These are phyloP conservation scores for Caloboletus firmus DNA, from an alignment of 1,284 basidiomycete genomes.

Conservation along the genomic window DNA sequence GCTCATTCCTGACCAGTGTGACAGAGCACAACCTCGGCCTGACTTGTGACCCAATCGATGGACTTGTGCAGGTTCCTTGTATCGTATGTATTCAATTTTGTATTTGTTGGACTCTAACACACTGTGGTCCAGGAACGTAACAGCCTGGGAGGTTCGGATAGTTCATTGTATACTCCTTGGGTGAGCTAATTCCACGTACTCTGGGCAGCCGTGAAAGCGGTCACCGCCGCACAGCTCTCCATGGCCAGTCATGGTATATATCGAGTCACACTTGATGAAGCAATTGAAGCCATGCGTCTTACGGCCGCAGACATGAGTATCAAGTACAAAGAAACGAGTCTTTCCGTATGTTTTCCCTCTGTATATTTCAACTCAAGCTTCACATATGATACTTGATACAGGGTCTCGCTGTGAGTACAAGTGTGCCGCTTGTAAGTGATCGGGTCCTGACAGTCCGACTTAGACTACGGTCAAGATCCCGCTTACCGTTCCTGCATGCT, in stretches of 20 bases:
- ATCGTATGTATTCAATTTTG: constrained; percentile 57
- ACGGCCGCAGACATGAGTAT: constrained; percentile 88
- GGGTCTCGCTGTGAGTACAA: constrained; percentile 61
- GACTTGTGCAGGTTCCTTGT: constrained; percentile 92
- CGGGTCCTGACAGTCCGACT: constrained; percentile 14
- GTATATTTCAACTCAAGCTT: constrained; percentile 5
- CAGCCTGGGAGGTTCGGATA: constrained; percentile 70
- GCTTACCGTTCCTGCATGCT: constrained; percentile 71
- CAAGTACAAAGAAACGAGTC: constrained; percentile 91
- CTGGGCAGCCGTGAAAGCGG: constrained; percentile 74
- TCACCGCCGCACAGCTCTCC: constrained; percentile 91
- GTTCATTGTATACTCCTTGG: background rate
- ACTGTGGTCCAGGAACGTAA: constrained; percentile 65
- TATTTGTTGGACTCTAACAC: constrained; percentile 4
- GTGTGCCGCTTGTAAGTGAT: background rate
- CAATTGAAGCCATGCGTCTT: constrained; percentile 93
- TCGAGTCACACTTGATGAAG: constrained; percentile 89
- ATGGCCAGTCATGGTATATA: constrained; percentile 89
- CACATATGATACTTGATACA: constrained; percentile 26
- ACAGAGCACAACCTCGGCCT: constrained; percentile 83
- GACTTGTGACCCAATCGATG: constrained; percentile 92
- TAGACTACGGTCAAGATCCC: constrained; percentile 74
- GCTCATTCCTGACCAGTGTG: constrained; percentile 15
- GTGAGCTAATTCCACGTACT: constrained; percentile 9
- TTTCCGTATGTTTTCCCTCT: constrained; percentile 59